Evolutionary conservation across 2,329 filamentous ascomycete genomes (phyloP).

Genomic region (Corynespora cassiicola): DNA sequence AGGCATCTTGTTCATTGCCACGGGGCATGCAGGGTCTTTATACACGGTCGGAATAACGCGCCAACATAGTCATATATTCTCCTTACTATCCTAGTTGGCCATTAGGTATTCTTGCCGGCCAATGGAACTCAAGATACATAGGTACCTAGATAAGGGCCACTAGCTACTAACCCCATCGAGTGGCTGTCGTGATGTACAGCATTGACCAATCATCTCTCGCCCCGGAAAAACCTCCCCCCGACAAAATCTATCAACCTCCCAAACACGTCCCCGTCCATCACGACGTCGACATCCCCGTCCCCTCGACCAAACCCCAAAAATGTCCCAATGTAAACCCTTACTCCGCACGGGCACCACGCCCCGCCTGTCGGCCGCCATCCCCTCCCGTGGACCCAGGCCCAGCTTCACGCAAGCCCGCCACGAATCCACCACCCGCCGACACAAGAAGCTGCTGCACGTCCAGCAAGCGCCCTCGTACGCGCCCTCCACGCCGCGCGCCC

Average conservation of each 20-base stretch:
- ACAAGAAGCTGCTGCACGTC: constrained; percentile 54
- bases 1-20: too few species aligned
- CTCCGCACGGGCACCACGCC: constrained; percentile 26
- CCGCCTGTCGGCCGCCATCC: constrained; percentile 22
- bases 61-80: too few species aligned
- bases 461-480: constrained; percentile 54
- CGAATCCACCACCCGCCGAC: constrained; percentile 54
- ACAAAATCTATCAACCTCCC: constrained; percentile 28
- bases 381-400: too few species aligned
- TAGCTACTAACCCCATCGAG: too few species aligned
- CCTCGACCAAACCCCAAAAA: constrained; percentile 20
- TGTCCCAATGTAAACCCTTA: constrained; percentile 42
- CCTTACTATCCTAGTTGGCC: too few species aligned
- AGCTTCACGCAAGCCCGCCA: constrained; percentile 46
- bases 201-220: constrained; percentile 16
- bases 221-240: constrained; percentile 31
- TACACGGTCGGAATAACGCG: too few species aligned
- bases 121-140: too few species aligned
- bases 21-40: too few species aligned
- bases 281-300: constrained; percentile 9
- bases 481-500: constrained; percentile 28
- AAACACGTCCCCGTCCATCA: constrained; percentile 15
- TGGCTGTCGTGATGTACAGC: too few species aligned
- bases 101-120: too few species aligned
- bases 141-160: too few species aligned